Percentiles rank a stretch among this genome's conserved stretches.
Evolutionary conservation across 2,329 filamentous ascomycete genomes (phyloP).

Genomic region (Aaosphaeria pasadenensis): DNA sequence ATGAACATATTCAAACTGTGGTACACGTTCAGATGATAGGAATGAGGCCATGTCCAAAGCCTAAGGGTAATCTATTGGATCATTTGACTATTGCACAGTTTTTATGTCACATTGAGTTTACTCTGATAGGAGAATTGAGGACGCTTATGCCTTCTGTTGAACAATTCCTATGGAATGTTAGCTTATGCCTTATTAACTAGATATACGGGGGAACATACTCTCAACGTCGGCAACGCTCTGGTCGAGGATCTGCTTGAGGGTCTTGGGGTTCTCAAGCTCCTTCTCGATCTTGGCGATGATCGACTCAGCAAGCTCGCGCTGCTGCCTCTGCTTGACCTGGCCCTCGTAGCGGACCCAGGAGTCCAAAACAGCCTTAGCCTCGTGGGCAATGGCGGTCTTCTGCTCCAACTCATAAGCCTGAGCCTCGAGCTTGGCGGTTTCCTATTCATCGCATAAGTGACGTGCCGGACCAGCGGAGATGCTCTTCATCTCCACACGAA

Average conservation of each 20-base stretch:
- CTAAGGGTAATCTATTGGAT: slow-evolving; percentile 27
- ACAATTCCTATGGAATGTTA: slow-evolving; percentile 34
- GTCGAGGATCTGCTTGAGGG: slow-evolving; percentile 94
- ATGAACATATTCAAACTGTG: too few relatives aligned
- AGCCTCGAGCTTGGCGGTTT: slow-evolving; percentile 94
- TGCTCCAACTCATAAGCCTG: slow-evolving; percentile 97
- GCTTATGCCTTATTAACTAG: neutral
- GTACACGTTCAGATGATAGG: neutral
- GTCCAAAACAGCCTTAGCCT: slow-evolving; percentile 94
- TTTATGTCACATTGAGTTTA: slow-evolving; percentile 37
- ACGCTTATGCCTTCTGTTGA: slow-evolving; percentile 37
- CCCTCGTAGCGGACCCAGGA: slow-evolving; percentile 98
- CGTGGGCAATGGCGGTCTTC: slow-evolving; percentile 82
- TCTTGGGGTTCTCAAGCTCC: slow-evolving; percentile 97
- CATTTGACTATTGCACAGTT: slow-evolving; percentile 40
- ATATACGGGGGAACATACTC: slow-evolving; percentile 58
- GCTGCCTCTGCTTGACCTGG: slow-evolving; percentile 98
- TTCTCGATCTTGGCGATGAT: slow-evolving; percentile 98
- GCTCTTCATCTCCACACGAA: neutral
- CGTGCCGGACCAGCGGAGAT: slow-evolving; percentile 17
- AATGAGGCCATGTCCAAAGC: slow-evolving; percentile 1
- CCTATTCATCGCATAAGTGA: slow-evolving; percentile 52
- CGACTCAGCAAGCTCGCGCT: slow-evolving; percentile 88
- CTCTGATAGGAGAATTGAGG: slow-evolving; percentile 22
- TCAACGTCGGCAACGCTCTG: slow-evolving; percentile 96